Conservation (phyloP, 148 eudicot species). For the Silene latifolia region DNA sequence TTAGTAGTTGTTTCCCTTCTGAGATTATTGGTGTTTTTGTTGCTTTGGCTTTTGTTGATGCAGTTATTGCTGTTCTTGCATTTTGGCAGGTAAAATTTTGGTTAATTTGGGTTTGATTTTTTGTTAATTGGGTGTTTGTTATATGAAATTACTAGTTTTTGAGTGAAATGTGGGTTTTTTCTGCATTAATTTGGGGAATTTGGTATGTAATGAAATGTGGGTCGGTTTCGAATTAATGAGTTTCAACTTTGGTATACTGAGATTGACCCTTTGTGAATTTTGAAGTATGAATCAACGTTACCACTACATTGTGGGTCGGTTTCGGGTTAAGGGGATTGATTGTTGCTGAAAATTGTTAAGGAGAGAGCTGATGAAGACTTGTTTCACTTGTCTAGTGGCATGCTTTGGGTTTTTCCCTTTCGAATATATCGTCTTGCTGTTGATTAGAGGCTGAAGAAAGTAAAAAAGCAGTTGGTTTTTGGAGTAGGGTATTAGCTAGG, state of each 20-base stretch:
- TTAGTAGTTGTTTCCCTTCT: conserved; percentile 44
- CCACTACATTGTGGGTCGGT: too few relatives aligned
- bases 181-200: conserved; percentile 10
- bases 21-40: conserved; percentile 44
- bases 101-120: neutral
- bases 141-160: neutral
- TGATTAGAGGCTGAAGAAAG: neutral
- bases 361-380: neutral
- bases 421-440: neutral
- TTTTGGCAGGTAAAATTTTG: conserved; percentile 56
- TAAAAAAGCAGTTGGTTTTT: neutral
- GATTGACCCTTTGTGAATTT: neutral
- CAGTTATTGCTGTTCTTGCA: conserved; percentile 54
- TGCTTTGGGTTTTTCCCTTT: neutral
- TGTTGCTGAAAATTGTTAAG: neutral
- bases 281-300: conserved; percentile 1
- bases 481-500: neutral
- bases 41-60: conserved; percentile 53
- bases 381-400: neutral
- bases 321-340: neutral
- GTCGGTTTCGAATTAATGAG: neutral
- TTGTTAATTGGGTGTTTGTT: neutral
- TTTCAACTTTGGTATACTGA: neutral
- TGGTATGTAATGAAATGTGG: conserved; percentile 21
- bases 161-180: neutral